Conservation (phyloP, 2,329 filamentous ascomycete genomes). For the Ophiostoma ulmi region DNA sequence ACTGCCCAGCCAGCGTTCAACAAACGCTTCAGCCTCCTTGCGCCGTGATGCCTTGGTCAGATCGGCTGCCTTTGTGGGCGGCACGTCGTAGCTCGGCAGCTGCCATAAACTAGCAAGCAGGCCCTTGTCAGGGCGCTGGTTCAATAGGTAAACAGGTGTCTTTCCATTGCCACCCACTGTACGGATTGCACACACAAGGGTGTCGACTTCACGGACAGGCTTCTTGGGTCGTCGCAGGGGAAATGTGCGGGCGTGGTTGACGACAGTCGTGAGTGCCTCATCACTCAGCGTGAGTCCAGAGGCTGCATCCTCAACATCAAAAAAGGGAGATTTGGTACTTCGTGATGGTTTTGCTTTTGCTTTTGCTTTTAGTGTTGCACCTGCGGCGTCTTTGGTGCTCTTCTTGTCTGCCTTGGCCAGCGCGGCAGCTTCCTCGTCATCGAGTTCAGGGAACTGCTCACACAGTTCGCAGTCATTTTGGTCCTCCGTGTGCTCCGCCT, state of each 20-base stretch:
- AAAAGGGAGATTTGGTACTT: constrained; percentile 35
- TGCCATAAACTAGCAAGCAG: constrained; percentile 54
- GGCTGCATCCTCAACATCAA: constrained; percentile 23
- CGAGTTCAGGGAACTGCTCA: constrained; percentile 41
- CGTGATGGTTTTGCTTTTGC: background rate
- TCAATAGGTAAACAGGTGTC: constrained; percentile 45
- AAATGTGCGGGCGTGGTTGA: constrained; percentile 47
- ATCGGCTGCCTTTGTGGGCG: background rate
- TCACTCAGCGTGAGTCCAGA: constrained; percentile 10
- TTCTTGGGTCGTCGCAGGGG: constrained; percentile 50
- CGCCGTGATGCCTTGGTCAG: constrained; percentile 10
- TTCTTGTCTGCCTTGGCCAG: constrained; percentile 16
- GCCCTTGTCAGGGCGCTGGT: constrained; percentile 49
- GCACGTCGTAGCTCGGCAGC: constrained; percentile 42
- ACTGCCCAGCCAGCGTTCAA: background rate
- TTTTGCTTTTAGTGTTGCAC: background rate
- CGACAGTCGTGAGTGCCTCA: constrained; percentile 32
- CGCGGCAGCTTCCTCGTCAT: constrained; percentile 27
- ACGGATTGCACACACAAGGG: constrained; percentile 49
- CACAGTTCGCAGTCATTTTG: constrained; percentile 43
- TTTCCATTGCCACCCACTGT: constrained; percentile 21
- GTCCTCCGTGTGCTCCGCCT: constrained; percentile 38
- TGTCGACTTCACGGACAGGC: constrained; percentile 48
- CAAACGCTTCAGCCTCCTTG: constrained; percentile 21
- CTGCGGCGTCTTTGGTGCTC: constrained; percentile 1